phyloP scores from a whole-genome alignment of 106 monocot species.

The Dendrobium officinale region DNA sequence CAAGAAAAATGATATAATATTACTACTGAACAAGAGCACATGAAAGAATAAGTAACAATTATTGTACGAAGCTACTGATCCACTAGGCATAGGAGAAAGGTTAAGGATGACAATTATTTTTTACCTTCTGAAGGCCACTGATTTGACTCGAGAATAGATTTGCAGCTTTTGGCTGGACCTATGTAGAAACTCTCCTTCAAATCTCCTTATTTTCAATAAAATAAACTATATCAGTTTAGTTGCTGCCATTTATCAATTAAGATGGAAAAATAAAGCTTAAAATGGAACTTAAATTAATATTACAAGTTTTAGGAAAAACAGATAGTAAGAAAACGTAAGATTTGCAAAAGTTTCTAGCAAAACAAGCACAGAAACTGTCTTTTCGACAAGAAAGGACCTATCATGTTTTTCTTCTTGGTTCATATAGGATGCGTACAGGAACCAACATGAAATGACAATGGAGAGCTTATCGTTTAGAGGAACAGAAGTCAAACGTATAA shows the following conservation, averaged over 20 bases:
- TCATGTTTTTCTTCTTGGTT: not conserved
- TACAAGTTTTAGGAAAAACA: not conserved
- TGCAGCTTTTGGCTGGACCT: constrained; percentile 32
- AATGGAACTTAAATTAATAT: not conserved
- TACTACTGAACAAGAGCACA: not conserved
- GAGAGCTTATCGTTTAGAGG: too few species aligned
- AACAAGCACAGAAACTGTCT: not conserved
- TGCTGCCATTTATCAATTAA: not conserved
- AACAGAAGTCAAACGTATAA: too few species aligned
- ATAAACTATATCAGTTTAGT: not conserved
- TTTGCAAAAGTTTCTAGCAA: not conserved
- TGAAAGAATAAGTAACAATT: not conserved
- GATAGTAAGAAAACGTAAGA: not conserved
- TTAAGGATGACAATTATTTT: not conserved
- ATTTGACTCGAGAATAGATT: constrained; percentile 24
- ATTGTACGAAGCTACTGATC: not conserved
- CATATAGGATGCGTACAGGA: too few species aligned
- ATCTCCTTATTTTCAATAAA: constrained; percentile 45
- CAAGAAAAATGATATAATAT: not conserved
- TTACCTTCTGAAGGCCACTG: constrained; percentile 84
- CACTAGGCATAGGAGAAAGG: not conserved
- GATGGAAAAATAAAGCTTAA: not conserved
- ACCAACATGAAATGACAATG: too few species aligned
- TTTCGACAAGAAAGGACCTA: not conserved
- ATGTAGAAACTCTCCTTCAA: constrained; percentile 82